Base-by-base conservation (phyloP, 176 grass and related monocot genomes). In the Typha latifolia region DNA sequence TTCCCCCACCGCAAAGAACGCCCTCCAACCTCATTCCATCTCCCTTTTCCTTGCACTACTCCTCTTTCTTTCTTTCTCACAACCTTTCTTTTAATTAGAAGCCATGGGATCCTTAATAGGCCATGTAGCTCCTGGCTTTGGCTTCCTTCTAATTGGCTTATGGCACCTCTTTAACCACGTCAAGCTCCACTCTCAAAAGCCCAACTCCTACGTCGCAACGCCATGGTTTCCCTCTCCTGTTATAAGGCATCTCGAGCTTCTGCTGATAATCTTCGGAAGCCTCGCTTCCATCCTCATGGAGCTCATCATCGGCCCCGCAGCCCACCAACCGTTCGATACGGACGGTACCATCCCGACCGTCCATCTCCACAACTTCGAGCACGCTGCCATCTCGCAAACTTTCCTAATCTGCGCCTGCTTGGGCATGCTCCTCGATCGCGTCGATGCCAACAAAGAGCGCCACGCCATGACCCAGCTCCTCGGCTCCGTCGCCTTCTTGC, bases 301-400 rank as follows among this genome's bases (percentile, higher is more conserved):
- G 80, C 80, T 96, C 3, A 79, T 91, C 16, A 87, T 96, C 69
- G 91, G 91, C 19, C 91, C 91, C 0, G 87, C 69, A 51, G 83
- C 48, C 61, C 91, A 96, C 79, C 87, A 96, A 72, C 91, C 91
- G 0, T 96, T 96, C 47, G 91, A 96, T 65, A 62, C 70, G 31
- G 91, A 96, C 61, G 84, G 87, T 26, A 85, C 91, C 67, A 96
- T 96, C 79, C 91, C 91, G 4, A 74, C 87, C 14, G 9, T 88
- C 68, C 91, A 96, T 69, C 91, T 96, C 69, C 91, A 91, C 84
- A 96, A 91, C 84, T 96, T 96, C 69, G 87, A 96, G 87, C 91
- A 96, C 70, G 84, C 91, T n/a, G 85, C 91, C 77, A 84, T 96
- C 82, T 96, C 91, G 47, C 78, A 91, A 19, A 70, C 82, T 10